These are phyloP conservation scores for Xylaria palmicola DNA, from an alignment of 495 filamentous ascomycete species.

Conservation along the genomic window DNA sequence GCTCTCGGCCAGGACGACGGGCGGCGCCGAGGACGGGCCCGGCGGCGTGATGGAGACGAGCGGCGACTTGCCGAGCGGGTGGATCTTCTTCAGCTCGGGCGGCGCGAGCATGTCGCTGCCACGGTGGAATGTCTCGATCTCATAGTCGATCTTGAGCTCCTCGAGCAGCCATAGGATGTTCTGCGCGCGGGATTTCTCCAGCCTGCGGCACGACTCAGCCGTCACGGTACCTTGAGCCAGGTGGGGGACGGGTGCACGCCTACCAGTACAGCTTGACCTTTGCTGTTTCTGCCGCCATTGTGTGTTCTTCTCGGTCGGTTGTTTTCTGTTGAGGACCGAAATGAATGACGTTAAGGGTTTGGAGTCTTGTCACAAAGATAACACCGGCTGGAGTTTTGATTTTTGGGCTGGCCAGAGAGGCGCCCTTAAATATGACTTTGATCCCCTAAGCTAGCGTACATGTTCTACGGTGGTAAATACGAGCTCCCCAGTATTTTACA, in stretches of 20 bases:
- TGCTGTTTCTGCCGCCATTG: conserved; percentile 39
- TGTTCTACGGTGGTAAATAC: no score
- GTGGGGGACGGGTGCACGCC: conserved; percentile 15
- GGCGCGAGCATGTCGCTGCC: conserved; percentile 60
- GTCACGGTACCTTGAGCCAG: not conserved
- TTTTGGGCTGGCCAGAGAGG: no score
- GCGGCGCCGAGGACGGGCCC: conserved; percentile 39
- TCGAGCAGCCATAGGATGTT: conserved; percentile 88
- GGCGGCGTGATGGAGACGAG: conserved; percentile 57
- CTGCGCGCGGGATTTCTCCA: conserved; percentile 75
- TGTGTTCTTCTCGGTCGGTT: not conserved
- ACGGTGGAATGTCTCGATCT: conserved; percentile 73
- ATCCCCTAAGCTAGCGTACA: no score
- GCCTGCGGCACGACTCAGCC: conserved; percentile 48
- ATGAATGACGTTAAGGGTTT: no score
- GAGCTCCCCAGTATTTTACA: no score
- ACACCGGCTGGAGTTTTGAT: no score
- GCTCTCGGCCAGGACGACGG: conserved; percentile 75
- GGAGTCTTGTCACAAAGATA: no score
- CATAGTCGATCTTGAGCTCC: conserved; percentile 75
- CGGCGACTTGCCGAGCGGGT: conserved; percentile 84
- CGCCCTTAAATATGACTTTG: no score
- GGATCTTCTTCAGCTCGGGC: conserved; percentile 67
- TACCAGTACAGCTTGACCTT: conserved; percentile 80
- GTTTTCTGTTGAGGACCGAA: no score